Evolutionary conservation across 2,329 filamentous ascomycete genomes (phyloP).

Genomic region (Neopestalotiopsis sp.): DNA sequence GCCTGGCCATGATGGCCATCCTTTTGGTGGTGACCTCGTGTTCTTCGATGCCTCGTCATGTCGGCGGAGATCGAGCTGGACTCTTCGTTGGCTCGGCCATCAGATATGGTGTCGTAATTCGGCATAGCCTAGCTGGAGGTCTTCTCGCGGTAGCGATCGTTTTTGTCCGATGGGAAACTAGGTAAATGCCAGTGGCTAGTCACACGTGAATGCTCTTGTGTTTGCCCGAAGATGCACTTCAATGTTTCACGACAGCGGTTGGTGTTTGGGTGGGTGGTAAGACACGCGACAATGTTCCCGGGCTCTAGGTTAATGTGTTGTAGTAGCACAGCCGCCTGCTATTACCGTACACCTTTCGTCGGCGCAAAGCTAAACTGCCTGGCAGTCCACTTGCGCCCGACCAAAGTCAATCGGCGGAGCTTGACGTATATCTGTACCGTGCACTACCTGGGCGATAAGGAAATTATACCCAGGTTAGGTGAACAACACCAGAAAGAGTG

Average conservation of each 20-base stretch:
- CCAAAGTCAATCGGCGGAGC: not conserved
- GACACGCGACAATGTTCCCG: not conserved
- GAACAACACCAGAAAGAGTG: not conserved
- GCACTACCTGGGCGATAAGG: not conserved
- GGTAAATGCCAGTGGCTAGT: not conserved
- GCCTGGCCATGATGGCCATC: conserved; percentile 74
- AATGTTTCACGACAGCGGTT: conserved; percentile 9
- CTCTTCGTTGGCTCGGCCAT: conserved; percentile 49
- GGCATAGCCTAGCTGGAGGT: conserved; percentile 49
- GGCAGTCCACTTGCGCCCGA: conserved; percentile 2
- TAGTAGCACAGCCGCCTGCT: not conserved
- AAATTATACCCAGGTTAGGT: not conserved
- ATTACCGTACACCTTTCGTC: not conserved
- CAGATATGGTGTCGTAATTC: conserved; percentile 58
- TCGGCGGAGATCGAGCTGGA: conserved; percentile 42
- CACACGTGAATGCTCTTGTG: not conserved
- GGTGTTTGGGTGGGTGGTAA: not conserved
- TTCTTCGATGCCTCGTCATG: conserved; percentile 62
- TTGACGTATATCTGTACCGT: not conserved
- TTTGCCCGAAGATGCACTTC: not conserved
- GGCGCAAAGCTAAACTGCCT: not conserved
- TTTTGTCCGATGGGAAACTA: not conserved
- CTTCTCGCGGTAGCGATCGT: not conserved
- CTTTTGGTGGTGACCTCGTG: conserved; percentile 67
- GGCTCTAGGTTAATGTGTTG: not conserved